These are phyloP conservation scores for Phytophthora megakarya DNA, from an alignment of 352 stramenopile species.

Conservation along the genomic window DNA sequence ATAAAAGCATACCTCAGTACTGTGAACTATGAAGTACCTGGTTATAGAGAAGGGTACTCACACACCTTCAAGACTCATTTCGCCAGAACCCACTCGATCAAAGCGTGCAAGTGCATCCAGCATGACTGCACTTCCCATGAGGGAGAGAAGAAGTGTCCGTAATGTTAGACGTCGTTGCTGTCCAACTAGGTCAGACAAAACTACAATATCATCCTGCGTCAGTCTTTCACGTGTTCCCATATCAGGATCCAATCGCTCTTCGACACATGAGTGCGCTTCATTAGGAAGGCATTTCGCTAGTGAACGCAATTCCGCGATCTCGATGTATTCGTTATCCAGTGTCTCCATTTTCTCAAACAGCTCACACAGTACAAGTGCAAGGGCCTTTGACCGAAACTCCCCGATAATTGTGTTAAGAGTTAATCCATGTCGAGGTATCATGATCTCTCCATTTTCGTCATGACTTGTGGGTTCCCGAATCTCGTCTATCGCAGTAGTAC, in stretches of 20 bases:
- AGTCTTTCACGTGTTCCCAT: slow-evolving; percentile 31
- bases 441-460: not conserved
- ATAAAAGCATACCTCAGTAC: not conserved
- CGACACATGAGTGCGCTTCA: not conserved
- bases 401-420: slow-evolving; percentile 18
- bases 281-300: slow-evolving; percentile 45
- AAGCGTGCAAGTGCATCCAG: slow-evolving; percentile 48
- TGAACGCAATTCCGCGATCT: slow-evolving; percentile 73
- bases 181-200: slow-evolving; percentile 32
- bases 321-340: slow-evolving; percentile 60
- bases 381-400: slow-evolving; percentile 41
- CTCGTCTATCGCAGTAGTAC: too few species aligned
- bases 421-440: not conserved
- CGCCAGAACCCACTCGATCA: slow-evolving; percentile 52
- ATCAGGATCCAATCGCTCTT: slow-evolving; percentile 21
- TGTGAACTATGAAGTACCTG: not conserved
- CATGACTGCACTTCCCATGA: slow-evolving; percentile 56
- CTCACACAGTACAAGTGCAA: slow-evolving; percentile 55
- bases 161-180: slow-evolving; percentile 31
- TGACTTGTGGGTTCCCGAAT: too few species aligned
- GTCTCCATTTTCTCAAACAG: slow-evolving; percentile 78
- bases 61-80: slow-evolving; percentile 66
- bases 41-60: not conserved
- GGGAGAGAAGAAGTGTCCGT: slow-evolving; percentile 36
- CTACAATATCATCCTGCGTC: slow-evolving; percentile 21